phyloP scores from a whole-genome alignment of 768 basidiomycete species.

The Macrolepiota fuliginosa region DNA sequence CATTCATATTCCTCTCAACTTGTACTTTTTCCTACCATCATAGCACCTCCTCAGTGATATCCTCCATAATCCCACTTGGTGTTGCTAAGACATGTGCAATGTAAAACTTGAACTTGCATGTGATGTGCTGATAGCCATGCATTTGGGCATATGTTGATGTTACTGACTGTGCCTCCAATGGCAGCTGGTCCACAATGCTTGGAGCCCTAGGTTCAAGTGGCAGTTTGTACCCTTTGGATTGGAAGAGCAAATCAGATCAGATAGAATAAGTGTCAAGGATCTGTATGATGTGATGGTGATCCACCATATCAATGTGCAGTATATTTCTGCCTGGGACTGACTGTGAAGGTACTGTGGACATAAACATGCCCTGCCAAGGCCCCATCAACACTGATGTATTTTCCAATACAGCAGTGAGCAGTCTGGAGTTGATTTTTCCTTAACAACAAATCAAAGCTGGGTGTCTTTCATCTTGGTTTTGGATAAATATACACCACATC shows the following conservation, averaged over 20 bases:
- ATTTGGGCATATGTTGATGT: neutral
- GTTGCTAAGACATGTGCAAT: slow-evolving; percentile 55
- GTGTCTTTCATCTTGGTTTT: neutral
- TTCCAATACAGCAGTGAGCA: slow-evolving; percentile 51
- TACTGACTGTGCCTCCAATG: slow-evolving; percentile 9
- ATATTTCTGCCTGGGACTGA: slow-evolving; percentile 13
- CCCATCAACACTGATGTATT: slow-evolving; percentile 56
- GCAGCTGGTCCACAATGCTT: neutral
- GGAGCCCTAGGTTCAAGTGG: neutral
- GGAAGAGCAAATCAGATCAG: slow-evolving; percentile 52
- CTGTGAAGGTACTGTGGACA: slow-evolving; percentile 14
- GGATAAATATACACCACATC: slow-evolving; percentile 31
- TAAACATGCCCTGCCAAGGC: slow-evolving; percentile 36
- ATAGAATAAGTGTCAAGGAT: slow-evolving; percentile 53
- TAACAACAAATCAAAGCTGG: slow-evolving; percentile 17
- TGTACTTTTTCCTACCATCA: slow-evolving; percentile 24
- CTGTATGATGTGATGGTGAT: slow-evolving; percentile 37
- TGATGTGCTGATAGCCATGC: slow-evolving; percentile 32
- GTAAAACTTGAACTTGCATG: slow-evolving; percentile 69
- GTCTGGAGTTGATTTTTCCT: slow-evolving; percentile 35
- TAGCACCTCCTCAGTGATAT: slow-evolving; percentile 39
- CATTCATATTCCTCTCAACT: slow-evolving; percentile 5
- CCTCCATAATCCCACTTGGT: slow-evolving; percentile 37
- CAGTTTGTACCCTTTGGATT: neutral
- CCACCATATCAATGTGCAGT: slow-evolving; percentile 19